Evolutionary conservation across 208 protist genomes (phyloP), one percentile per base, ranked within the genome.

Genomic region (Leptomonas pyrrhocoris): DNA sequence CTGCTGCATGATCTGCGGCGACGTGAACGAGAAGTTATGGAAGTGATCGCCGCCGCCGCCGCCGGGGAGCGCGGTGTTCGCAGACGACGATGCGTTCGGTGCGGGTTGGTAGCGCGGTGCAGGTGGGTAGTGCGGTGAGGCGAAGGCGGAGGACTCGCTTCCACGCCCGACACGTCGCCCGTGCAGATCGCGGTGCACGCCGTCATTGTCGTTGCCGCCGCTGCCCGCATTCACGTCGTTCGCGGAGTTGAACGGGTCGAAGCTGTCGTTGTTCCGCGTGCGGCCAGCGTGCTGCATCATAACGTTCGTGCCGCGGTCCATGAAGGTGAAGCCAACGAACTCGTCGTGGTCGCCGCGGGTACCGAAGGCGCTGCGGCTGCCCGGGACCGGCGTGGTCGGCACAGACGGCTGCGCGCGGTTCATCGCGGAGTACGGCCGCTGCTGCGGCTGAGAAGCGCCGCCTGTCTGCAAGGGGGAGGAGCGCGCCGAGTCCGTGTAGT

Each of bases 11-110:
- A 74, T 65, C 58, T 70, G 74, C 19, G 67, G 72, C 16, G 74
- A 76, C 6, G 73, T 77, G 53, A 84, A 84, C 28, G 79, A 84
- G 43, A 84, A 84, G 64, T 84, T 84, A 38, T 80, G 73, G 28
- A 80, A 84, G 66, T 84, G 74, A 21, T 84, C 79, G 9, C 80
- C 45, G 5, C 63, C 72, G 30, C 70, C 60, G 5, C 38, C 46
- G 8, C 36, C 59, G 12, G n/a, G n/a, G n/a, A n/a, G n/a, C n/a
- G n/a, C n/a, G n/a, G n/a, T n/a, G n/a, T n/a, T n/a, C n/a, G n/a
- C n/a, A n/a, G 48, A 53, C 2, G 48, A 49, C 18, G 48, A 36
- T 28, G 21, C 38, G 19, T 19, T 48, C 9, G 55, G 38, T 1
- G 55, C 55, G 3, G 55, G 55, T 21, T 31, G 55, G 55, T 61